Conservation (phyloP, 306 rosid species). For the Hylodesmum podocarpum region DNA sequence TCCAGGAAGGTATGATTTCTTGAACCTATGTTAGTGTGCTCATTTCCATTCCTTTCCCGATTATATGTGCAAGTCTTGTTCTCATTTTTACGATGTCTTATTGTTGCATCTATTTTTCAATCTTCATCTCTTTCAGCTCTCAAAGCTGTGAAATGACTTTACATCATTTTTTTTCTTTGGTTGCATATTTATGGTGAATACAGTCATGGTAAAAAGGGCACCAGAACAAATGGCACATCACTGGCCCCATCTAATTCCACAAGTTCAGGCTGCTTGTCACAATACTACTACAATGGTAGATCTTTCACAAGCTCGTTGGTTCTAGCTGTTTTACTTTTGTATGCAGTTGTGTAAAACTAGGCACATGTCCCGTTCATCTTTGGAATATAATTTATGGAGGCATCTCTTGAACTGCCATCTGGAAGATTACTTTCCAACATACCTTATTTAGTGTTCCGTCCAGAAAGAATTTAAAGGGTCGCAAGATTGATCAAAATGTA, state of each 20-base stretch:
- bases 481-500: slow-evolving; percentile 43
- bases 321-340: slow-evolving; percentile 41
- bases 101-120: neutral
- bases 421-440: slow-evolving; percentile 42
- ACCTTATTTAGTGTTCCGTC: slow-evolving; percentile 63
- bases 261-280: slow-evolving; percentile 56
- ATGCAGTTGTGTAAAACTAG: slow-evolving; percentile 47
- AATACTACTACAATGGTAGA: slow-evolving; percentile 36
- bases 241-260: slow-evolving; percentile 78
- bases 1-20: slow-evolving; percentile 72
- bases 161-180: neutral
- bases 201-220: slow-evolving; percentile 66
- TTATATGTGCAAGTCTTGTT: neutral
- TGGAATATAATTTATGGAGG: slow-evolving; percentile 31
- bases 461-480: slow-evolving; percentile 40
- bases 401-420: slow-evolving; percentile 24
- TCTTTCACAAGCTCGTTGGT: slow-evolving; percentile 53
- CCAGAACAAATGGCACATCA: slow-evolving; percentile 49
- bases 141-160: neutral
- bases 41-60: neutral
- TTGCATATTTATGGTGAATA: slow-evolving; percentile 29
- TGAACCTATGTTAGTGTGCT: neutral
- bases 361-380: slow-evolving; percentile 23
- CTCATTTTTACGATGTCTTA: neutral
- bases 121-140: neutral